Percentiles rank a stretch among this genome's conserved stretches.
These are phyloP conservation scores for Coemansia sp. DNA, from an alignment of 192 early-diverging fungal species.

Conservation along the genomic window DNA sequence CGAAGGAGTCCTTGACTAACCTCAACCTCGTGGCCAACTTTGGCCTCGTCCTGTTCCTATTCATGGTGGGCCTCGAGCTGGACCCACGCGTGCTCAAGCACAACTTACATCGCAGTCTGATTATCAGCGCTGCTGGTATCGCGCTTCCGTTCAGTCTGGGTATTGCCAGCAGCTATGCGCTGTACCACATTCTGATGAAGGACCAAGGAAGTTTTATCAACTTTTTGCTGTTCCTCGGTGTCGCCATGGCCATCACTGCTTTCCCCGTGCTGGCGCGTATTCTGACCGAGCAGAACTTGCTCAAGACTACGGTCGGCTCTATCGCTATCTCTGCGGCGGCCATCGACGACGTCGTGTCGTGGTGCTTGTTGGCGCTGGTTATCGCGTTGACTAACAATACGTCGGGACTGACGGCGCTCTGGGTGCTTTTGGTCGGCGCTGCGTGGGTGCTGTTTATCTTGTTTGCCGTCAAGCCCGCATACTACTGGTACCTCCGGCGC, in stretches of 20 bases:
- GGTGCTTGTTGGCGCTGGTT: constrained; percentile 81
- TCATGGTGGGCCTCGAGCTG: constrained; percentile 86
- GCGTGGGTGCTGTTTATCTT: constrained; percentile 74
- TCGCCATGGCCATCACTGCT: constrained; percentile 91
- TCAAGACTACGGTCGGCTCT: constrained; percentile 78
- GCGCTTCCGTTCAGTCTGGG: constrained; percentile 78
- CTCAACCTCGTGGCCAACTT: constrained; percentile 75
- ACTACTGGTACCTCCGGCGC: constrained; percentile 36
- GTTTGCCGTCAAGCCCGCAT: constrained; percentile 68
- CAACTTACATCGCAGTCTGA: constrained; percentile 59
- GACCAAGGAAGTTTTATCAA: constrained; percentile 59
- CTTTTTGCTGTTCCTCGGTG: constrained; percentile 86
- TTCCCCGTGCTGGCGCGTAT: constrained; percentile 97
- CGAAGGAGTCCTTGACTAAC: constrained; percentile 64
- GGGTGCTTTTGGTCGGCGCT: constrained; percentile 73
- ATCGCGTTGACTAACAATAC: constrained; percentile 83
- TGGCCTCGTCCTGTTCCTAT: constrained; percentile 88
- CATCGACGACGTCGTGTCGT: constrained; percentile 85
- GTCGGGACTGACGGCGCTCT: constrained; percentile 73
- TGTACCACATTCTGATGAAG: constrained; percentile 63
- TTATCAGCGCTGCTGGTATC: constrained; percentile 82
- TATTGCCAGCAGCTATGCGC: constrained; percentile 70
- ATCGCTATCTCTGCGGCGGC: constrained; percentile 86
- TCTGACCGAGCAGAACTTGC: constrained; percentile 82
- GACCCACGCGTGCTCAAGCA: constrained; percentile 64